Conservation (phyloP, 2,329 filamentous ascomycete genomes). For the Arthrobotrys pseudoclavata region DNA sequence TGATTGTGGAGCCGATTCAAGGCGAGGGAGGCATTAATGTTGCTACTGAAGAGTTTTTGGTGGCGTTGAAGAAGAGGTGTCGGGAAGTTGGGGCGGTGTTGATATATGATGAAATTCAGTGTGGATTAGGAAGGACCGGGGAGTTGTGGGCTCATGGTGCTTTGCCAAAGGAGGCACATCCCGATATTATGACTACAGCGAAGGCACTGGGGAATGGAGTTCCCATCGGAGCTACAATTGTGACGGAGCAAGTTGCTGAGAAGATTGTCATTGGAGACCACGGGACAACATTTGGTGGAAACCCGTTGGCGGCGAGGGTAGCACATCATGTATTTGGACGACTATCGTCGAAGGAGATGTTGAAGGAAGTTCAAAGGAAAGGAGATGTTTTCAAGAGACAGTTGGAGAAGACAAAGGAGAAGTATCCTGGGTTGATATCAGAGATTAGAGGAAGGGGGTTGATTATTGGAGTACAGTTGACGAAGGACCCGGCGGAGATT, state of each 20-base stretch:
- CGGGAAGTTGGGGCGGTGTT: slow-evolving; percentile 88
- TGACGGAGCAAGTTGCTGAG: slow-evolving; percentile 74
- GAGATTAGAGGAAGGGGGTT: slow-evolving; percentile 87
- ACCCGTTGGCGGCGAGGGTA: slow-evolving; percentile 85
- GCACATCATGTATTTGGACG: slow-evolving; percentile 87
- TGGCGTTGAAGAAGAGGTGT: slow-evolving; percentile 85
- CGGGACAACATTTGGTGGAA: slow-evolving; percentile 93
- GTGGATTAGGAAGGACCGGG: slow-evolving; percentile 88
- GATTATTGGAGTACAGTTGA: slow-evolving; percentile 88
- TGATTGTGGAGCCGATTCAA: slow-evolving; percentile 97
- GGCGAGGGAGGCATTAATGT: slow-evolving; percentile 94
- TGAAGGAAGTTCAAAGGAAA: slow-evolving; percentile 78
- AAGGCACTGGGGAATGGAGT: slow-evolving; percentile 98
- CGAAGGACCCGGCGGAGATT: slow-evolving; percentile 78
- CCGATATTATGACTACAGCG: slow-evolving; percentile 91
- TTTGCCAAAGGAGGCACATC: slow-evolving; percentile 83
- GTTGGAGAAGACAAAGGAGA: slow-evolving; percentile 72
- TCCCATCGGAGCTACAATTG: slow-evolving; percentile 86
- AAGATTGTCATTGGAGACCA: slow-evolving; percentile 83
- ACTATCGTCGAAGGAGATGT: slow-evolving; percentile 78
- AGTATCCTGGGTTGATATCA: slow-evolving; percentile 78
- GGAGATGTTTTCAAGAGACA: slow-evolving; percentile 73
- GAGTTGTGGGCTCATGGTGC: slow-evolving; percentile 87
- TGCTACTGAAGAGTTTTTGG: slow-evolving; percentile 84
- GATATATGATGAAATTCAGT: slow-evolving; percentile 96